A percentile compares a stretch with the other conserved stretches of the same genome.
These are phyloP conservation scores for Westerdykella sp. DNA, from an alignment of 2,329 filamentous ascomycete species.

Conservation along the genomic window DNA sequence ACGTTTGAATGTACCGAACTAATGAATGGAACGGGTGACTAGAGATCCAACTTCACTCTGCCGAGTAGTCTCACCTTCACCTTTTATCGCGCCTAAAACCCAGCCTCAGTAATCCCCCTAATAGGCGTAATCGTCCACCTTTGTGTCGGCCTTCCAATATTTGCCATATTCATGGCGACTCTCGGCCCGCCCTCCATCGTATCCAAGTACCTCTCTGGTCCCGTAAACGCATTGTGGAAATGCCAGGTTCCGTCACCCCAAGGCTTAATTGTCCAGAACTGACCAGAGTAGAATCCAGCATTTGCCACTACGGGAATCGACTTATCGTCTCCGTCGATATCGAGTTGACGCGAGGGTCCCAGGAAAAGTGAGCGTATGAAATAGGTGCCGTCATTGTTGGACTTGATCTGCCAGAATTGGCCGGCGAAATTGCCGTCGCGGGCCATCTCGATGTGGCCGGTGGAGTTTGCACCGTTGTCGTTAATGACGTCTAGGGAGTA, in stretches of 20 bases:
- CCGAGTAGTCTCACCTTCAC: neutral
- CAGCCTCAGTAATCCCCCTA: slow-evolving; percentile 12
- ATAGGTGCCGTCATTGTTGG: slow-evolving; percentile 13
- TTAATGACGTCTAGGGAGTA: slow-evolving; percentile 22
- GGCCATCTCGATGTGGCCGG: slow-evolving; percentile 12
- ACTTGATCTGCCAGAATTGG: slow-evolving; percentile 21
- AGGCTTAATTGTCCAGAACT: slow-evolving; percentile 14
- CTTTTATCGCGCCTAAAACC: slow-evolving; percentile 1
- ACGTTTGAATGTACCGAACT: no score
- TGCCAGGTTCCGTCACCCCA: slow-evolving; percentile 21
- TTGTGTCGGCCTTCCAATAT: slow-evolving; percentile 14
- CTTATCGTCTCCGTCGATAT: slow-evolving; percentile 15
- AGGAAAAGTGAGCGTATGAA: slow-evolving; percentile 17
- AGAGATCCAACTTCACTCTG: no score
- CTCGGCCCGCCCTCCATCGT: slow-evolving; percentile 10
- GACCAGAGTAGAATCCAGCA: slow-evolving; percentile 6
- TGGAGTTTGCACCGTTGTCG: slow-evolving; percentile 10
- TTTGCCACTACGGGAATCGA: slow-evolving; percentile 9
- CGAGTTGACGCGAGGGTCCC: slow-evolving; percentile 11
- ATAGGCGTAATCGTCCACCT: slow-evolving; percentile 18
- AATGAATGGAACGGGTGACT: no score
- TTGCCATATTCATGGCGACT: slow-evolving; percentile 11
- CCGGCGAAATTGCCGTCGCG: slow-evolving; percentile 14
- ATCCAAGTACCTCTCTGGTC: slow-evolving; percentile 13
- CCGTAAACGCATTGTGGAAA: slow-evolving; percentile 14